Evolutionary conservation across 176 grass and related monocot genomes (phyloP).

Genomic region (Urochloa ruziziensis): DNA sequence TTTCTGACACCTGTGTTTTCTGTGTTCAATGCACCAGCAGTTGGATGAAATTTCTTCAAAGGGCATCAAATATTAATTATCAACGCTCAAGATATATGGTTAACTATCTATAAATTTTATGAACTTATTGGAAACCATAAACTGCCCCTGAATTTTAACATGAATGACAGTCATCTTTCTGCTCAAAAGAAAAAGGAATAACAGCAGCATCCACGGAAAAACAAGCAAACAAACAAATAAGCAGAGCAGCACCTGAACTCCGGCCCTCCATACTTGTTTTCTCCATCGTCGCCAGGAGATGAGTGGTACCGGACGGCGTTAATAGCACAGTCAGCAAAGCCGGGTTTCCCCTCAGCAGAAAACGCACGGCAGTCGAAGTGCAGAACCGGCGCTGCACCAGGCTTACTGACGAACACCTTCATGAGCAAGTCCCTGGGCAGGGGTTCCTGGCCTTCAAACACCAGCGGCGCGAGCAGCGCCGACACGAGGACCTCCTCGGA

Average conservation of each 20-base stretch:
- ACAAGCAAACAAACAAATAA: too few species aligned
- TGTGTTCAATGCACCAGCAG: neutral
- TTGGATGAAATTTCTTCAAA: neutral
- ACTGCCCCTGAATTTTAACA: neutral
- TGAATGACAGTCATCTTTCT: neutral
- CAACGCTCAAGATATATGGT: neutral
- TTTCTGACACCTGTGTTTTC: neutral
- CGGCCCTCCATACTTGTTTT: conserved; percentile 4
- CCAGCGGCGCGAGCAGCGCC: conserved; percentile 65
- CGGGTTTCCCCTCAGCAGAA: neutral
- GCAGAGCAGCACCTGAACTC: neutral
- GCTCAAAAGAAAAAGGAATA: too few species aligned
- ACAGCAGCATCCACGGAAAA: too few species aligned
- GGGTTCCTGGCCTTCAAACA: conserved; percentile 22
- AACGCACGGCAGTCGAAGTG: conserved; percentile 66
- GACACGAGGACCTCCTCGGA: conserved; percentile 68
- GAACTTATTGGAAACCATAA: neutral
- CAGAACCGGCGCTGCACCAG: conserved; percentile 43
- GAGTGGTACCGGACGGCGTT: conserved; percentile 44
- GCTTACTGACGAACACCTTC: conserved; percentile 76
- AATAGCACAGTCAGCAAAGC: conserved; percentile 32
- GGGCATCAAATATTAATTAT: neutral
- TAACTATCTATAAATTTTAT: neutral
- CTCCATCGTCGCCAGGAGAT: conserved; percentile 12
- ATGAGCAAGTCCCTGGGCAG: conserved; percentile 44